A percentile compares a stretch with the other conserved stretches of the same genome.
phyloP scores from a whole-genome alignment of 2,329 filamentous ascomycete species.

The Aspergillus ochraceoroseus region DNA sequence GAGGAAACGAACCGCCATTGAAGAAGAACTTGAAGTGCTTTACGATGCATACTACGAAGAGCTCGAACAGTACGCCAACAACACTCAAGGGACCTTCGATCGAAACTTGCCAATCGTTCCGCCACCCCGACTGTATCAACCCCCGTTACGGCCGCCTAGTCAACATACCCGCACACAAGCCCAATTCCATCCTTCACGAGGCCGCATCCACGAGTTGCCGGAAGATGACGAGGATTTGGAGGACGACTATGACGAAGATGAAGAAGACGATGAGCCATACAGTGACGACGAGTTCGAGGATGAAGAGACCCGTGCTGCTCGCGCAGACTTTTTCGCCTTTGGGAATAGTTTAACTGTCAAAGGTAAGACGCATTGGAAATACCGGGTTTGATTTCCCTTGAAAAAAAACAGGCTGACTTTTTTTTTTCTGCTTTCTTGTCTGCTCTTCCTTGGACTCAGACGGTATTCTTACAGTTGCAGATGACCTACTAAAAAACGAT shows the following conservation, averaged over 20 bases:
- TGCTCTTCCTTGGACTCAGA: conserved; percentile 48
- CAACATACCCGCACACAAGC: conserved; percentile 52
- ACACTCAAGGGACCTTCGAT: conserved; percentile 58
- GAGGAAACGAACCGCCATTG: conserved; percentile 90
- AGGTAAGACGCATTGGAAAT: conserved; percentile 46
- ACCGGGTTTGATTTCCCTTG: conserved; percentile 9
- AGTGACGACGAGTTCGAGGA: conserved; percentile 62
- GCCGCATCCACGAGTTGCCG: conserved; percentile 61
- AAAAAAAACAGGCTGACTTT: conserved; percentile 34
- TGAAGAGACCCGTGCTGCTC: conserved; percentile 57
- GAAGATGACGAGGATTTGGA: conserved; percentile 53
- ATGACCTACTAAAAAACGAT: conserved; percentile 97
- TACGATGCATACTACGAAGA: conserved; percentile 99
- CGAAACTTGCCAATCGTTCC: conserved; percentile 65
- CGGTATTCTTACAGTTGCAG: conserved; percentile 96
- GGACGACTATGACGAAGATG: conserved; percentile 60
- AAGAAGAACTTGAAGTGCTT: conserved; percentile 93
- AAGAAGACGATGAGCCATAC: conserved; percentile 64
- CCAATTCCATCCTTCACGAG: conserved; percentile 64
- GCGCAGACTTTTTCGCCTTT: conserved; percentile 91
- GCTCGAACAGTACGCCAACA: conserved; percentile 92
- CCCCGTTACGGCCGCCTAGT: conserved; percentile 51
- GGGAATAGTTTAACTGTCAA: conserved; percentile 96
- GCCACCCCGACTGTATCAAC: conserved; percentile 59
- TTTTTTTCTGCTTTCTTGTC: conserved; percentile 45